Percentiles rank a stretch among this genome's conserved stretches.
Evolutionary conservation across 305 asterid genomes (phyloP).

Genomic region (Fraxinus dipetala): DNA sequence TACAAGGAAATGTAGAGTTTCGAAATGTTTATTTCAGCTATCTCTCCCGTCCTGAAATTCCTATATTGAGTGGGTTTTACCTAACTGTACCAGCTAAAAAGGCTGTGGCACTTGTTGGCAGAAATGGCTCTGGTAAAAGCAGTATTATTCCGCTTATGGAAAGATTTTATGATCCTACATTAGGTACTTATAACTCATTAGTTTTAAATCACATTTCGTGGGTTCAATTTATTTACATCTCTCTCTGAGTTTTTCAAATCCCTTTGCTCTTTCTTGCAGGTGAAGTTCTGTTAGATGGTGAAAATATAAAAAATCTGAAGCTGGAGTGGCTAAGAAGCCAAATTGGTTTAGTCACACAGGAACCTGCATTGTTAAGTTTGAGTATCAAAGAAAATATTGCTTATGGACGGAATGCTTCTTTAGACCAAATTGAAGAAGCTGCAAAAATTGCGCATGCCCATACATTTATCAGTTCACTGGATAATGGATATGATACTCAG

Average conservation of each 20-base stretch:
- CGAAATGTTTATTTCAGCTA: slow-evolving; percentile 98
- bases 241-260: slow-evolving; percentile 5
- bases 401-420: slow-evolving; percentile 86
- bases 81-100: slow-evolving; percentile 96
- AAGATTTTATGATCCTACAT: slow-evolving; percentile 97
- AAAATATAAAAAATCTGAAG: slow-evolving; percentile 87
- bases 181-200: slow-evolving; percentile 51
- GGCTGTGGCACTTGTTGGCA: slow-evolving; percentile 97
- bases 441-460: slow-evolving; percentile 99
- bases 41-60: slow-evolving; percentile 97
- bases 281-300: slow-evolving; percentile 99
- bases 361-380: slow-evolving; percentile 95
- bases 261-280: slow-evolving; percentile 52
- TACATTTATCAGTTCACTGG: slow-evolving; percentile 91
- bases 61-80: slow-evolving; percentile 97
- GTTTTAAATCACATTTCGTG: slow-evolving; percentile 18
- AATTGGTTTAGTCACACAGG: slow-evolving; percentile 98
- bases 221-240: slow-evolving; percentile 16
- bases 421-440: slow-evolving; percentile 97
- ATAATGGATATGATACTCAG: slow-evolving; percentile 94
- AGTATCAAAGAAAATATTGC: slow-evolving; percentile 96
- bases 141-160: slow-evolving; percentile 99
- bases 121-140: slow-evolving; percentile 99
- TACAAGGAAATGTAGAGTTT: slow-evolving; percentile 96
- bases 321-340: slow-evolving; percentile 98